Base-by-base conservation (phyloP, 139 green algal species). In the Picochlorum sp. region DNA sequence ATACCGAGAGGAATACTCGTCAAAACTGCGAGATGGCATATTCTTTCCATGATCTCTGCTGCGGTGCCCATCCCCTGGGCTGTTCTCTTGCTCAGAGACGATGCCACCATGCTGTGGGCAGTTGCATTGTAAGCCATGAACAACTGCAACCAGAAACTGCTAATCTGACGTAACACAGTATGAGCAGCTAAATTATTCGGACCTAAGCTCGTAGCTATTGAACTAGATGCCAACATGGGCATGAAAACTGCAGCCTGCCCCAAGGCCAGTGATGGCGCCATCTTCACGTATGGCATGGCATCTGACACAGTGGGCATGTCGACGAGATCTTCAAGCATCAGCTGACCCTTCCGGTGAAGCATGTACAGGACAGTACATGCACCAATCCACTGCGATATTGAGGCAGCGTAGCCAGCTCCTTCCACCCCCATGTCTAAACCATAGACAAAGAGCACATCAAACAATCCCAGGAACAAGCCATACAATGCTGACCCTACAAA, bases 331-430 rank as follows among this genome's bases (percentile, higher is more conserved):
- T 26, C 18, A 11, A 58, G 26, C 45, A 57, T 24, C 14, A 78
- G 70, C 13, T 57, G 23, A 57, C 64, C 55, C 24, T 9, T 59
- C 18, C 52, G 24, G 0, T 44, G 34, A 47, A 84, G 57, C 41
- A 64, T 51, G 26, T 44, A 62, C 56, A 80, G 37, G 21, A 84
- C 54, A 38, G 65, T 65, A 24, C 13, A 65, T 2, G 74, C 77
- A 1, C 70, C 76, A 23, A 70, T 38, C 37, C 72, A 84, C 74
- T 89, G 82, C 2, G 79, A 79, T 3, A 75, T 65, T 3, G 81
- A 76, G 5, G 84, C 86, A 0, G 77, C 85, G 1, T 71, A 45
- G 6, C 79, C 84, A 4, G 84, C 84, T 2, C 84, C 84, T 49
- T 68, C 57, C 28, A 90, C 66, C 9, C 81, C 81, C 76, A 81